phyloP scores from a whole-genome alignment of 805 yeast genomes.

The Ogataea zsoltii region DNA sequence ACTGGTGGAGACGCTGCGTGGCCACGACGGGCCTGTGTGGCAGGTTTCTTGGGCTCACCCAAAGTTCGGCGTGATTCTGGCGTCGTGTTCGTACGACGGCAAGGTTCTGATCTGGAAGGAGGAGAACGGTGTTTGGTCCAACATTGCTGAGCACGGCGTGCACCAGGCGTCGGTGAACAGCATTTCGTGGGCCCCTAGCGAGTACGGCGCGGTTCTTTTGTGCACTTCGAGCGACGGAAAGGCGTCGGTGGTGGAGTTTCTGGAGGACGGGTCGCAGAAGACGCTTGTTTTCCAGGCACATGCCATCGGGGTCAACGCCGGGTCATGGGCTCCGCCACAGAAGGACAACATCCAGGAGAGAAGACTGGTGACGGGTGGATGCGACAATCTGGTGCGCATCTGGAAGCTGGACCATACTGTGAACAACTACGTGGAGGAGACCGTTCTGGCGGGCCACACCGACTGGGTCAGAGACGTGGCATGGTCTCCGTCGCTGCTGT shows the following conservation, averaged over 20 bases:
- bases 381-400: slow-evolving; percentile 88
- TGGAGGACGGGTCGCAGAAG: slow-evolving; percentile 80
- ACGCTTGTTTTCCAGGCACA: slow-evolving; percentile 75
- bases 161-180: slow-evolving; percentile 96
- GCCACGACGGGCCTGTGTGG: slow-evolving; percentile 99
- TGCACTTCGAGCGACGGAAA: slow-evolving; percentile 94
- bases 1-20: slow-evolving; percentile 79
- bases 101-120: slow-evolving; percentile 94
- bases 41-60: slow-evolving; percentile 99
- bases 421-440: slow-evolving; percentile 69
- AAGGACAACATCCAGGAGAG: slow-evolving; percentile 47
- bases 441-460: slow-evolving; percentile 80
- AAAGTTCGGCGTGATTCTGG: slow-evolving; percentile 91
- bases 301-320: slow-evolving; percentile 90
- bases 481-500: slow-evolving; percentile 92
- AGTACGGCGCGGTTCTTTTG: slow-evolving; percentile 86
- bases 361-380: slow-evolving; percentile 91
- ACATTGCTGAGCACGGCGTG: slow-evolving; percentile 79
- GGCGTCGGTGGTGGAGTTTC: slow-evolving; percentile 86
- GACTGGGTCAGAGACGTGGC: slow-evolving; percentile 99
- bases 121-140: slow-evolving; percentile 84
- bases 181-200: slow-evolving; percentile 96
- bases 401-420: slow-evolving; percentile 69
- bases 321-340: slow-evolving; percentile 85
- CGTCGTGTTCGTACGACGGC: slow-evolving; percentile 95